Evolutionary conservation across 371 early-diverging fungal species (phyloP).

Genomic region (Mucor indicus): DNA sequence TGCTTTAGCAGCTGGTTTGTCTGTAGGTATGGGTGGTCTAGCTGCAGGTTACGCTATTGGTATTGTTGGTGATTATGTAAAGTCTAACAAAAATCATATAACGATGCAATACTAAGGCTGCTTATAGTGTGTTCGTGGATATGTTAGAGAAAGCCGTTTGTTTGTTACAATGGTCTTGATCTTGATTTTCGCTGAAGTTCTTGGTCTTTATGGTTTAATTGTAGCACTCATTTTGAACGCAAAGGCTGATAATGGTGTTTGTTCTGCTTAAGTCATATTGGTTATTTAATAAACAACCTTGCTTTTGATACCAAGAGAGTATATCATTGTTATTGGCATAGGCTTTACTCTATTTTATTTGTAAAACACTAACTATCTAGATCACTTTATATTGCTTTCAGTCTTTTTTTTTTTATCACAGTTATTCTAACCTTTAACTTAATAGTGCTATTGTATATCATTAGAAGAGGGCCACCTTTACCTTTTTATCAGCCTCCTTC

Average conservation of each 20-base stretch:
- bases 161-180: conserved; percentile 84
- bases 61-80: conserved; percentile 83
- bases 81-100: not conserved
- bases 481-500: no score
- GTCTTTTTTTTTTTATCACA: no score
- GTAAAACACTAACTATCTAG: no score
- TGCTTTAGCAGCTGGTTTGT: conserved; percentile 82
- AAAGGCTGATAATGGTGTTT: conserved; percentile 56
- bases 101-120: no score
- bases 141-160: conserved; percentile 78
- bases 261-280: conserved; percentile 12
- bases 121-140: conserved; percentile 67
- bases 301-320: conserved; percentile 6
- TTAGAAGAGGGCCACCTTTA: no score
- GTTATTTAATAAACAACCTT: no score
- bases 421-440: no score
- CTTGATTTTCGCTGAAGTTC: conserved; percentile 92
- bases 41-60: conserved; percentile 93
- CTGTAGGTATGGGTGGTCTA: conserved; percentile 84
- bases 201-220: conserved; percentile 89
- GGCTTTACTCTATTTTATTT: no score
- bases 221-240: conserved; percentile 82
- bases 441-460: no score
- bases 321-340: no score
- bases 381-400: no score